Conservation (phyloP, 495 filamentous ascomycete genomes). For the Echria macrotheca region DNA sequence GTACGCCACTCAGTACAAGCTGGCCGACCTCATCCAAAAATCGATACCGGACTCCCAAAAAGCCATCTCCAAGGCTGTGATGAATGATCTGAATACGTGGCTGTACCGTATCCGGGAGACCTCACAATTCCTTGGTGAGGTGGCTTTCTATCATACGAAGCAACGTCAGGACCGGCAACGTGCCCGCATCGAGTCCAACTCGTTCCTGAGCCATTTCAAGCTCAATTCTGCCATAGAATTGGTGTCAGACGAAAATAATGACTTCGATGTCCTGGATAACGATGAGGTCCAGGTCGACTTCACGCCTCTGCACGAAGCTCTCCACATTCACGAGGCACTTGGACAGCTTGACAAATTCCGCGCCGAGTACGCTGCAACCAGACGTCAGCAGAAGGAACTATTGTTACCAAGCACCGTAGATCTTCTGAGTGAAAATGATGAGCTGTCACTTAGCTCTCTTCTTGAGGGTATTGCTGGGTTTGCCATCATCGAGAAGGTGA, state of each 20-base stretch:
- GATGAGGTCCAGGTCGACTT: constrained; percentile 93
- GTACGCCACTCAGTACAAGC: constrained; percentile 87
- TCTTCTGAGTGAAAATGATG: constrained; percentile 64
- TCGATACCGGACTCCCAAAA: constrained; percentile 90
- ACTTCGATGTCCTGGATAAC: constrained; percentile 90
- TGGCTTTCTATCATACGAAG: constrained; percentile 95
- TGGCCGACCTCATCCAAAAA: constrained; percentile 91
- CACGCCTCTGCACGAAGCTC: constrained; percentile 86
- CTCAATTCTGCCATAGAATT: constrained; percentile 95
- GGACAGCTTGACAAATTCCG: constrained; percentile 89
- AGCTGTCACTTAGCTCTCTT: constrained; percentile 70
- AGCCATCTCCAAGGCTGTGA: constrained; percentile 90
- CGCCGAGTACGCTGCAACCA: constrained; percentile 81
- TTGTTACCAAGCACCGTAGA: constrained; percentile 69
- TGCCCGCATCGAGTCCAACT: constrained; percentile 64
- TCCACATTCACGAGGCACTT: constrained; percentile 94
- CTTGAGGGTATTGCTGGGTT: constrained; percentile 94
- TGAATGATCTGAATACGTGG: constrained; percentile 97
- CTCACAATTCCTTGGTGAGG: constrained; percentile 88
- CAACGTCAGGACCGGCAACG: constrained; percentile 79
- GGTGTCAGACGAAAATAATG: constrained; percentile 89
- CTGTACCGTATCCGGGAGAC: constrained; percentile 94
- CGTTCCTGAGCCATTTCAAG: constrained; percentile 73
- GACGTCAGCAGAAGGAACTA: constrained; percentile 86
- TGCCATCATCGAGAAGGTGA: constrained; percentile 91